Conservation (phyloP, 2,329 filamentous ascomycete species). For the Colletotrichum coccodes region DNA sequence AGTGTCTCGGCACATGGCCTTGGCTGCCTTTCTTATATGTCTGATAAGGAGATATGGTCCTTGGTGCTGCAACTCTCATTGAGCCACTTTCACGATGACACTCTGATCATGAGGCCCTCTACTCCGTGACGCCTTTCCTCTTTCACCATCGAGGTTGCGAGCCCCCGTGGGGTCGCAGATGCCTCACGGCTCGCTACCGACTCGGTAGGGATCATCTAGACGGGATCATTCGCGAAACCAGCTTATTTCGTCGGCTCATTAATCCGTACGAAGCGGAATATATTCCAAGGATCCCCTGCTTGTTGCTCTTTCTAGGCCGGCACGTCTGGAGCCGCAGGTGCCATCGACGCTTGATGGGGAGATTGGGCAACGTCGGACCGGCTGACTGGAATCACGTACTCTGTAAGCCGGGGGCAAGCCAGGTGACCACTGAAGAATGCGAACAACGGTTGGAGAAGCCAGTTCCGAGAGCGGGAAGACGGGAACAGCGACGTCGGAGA, state of each 20-base stretch:
- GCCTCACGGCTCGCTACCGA: background rate
- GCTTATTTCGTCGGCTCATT: background rate
- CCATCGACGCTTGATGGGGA: background rate
- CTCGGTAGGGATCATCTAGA: background rate
- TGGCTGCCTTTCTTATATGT: slow-evolving; percentile 20
- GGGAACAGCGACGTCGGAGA: background rate
- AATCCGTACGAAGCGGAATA: background rate
- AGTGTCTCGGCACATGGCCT: slow-evolving; percentile 4
- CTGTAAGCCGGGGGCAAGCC: background rate
- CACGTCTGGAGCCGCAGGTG: slow-evolving; percentile 14
- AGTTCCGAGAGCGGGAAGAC: slow-evolving; percentile 10
- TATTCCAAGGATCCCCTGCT: background rate
- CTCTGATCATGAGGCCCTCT: slow-evolving; percentile 10
- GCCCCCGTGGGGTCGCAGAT: slow-evolving; percentile 6
- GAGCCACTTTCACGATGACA: background rate
- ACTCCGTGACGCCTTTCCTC: slow-evolving; percentile 23
- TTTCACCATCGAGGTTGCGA: background rate
- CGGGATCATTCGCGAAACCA: background rate
- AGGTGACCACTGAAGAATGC: slow-evolving; percentile 4
- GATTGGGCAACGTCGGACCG: slow-evolving; percentile 12
- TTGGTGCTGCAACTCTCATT: background rate
- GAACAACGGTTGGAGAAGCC: background rate
- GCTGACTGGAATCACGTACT: slow-evolving; percentile 12
- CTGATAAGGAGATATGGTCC: background rate
- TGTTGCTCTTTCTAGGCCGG: slow-evolving; percentile 11